Base-by-base conservation (phyloP, 192 early-diverging fungal genomes). In the Spizellomyces sp. region DNA sequence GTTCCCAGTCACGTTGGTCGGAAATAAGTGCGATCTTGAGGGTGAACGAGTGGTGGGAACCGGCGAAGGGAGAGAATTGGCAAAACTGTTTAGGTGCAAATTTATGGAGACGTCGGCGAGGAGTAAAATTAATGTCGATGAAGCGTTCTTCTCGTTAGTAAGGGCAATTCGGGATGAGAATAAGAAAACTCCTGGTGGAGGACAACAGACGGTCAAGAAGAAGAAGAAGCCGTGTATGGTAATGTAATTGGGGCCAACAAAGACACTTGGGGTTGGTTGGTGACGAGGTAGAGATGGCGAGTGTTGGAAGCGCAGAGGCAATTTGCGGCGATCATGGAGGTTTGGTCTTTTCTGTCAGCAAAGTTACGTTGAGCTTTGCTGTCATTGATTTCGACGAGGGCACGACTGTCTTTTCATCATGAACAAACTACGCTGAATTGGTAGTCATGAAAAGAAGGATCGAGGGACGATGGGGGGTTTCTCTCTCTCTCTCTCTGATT, bases 81-180 rank as follows among this genome's bases (percentile, higher is more conserved):
- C 93, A 22, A 80, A 79, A 60, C 79, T 80, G 27, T 93, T 92
- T 71, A 82, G 79, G 9, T 92, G 90, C 64, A 75, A 80, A 22
- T 90, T 92, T 76, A 86, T 93, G 42, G 94, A 96, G 76, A 91
- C 93, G 4, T 90, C 89, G 52, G 94, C 95, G 55, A 92, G 93
- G 76, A 83, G 86, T 58, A 83, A 89, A 62, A 88, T 93, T 43
- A 94, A 94, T 76, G 93, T 96, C 9, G 93, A 95, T 61, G 94
- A 95, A 52, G 85, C 90, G 0, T 96, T 94, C 75, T 89, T 86
- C 70, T 83, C 85, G 27, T 87, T 95, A 36, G 94, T 96, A 41
- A 84, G 90, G 36, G 90, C 92, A 64, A 94, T 95, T 62, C 86
- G 92, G 12, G 77, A 78, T 46, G 70, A 72, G 14, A 64, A 64